Evolutionary conservation across 768 basidiomycete species (phyloP).

Genomic region (Rickenella mellea): DNA sequence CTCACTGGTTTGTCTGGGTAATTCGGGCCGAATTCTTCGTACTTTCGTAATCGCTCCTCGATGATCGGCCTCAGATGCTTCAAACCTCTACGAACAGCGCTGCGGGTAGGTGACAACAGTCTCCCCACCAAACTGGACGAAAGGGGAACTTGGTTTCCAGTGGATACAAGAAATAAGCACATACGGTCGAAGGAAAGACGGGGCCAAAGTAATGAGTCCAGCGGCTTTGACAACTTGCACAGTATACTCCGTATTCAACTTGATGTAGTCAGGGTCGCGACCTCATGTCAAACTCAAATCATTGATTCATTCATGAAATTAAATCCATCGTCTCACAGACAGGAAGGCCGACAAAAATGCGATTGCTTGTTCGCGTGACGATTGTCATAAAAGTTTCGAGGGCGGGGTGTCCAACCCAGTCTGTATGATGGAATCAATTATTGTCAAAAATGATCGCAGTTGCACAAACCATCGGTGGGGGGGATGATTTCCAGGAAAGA

Average conservation of each 20-base stretch:
- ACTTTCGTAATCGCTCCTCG: constrained; percentile 21
- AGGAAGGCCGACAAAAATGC: constrained; percentile 36
- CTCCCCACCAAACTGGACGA: constrained; percentile 11
- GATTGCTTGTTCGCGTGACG: constrained; percentile 29
- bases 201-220: constrained; percentile 26
- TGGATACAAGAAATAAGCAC: constrained; percentile 15
- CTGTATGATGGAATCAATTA: constrained; percentile 13
- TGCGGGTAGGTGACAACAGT: constrained; percentile 8
- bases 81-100: constrained; percentile 8
- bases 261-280: constrained; percentile 28
- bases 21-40: constrained; percentile 18
- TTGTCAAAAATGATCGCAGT: background rate
- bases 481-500: constrained; percentile 32
- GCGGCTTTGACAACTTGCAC: constrained; percentile 23
- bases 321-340: constrained; percentile 23
- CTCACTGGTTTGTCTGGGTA: constrained; percentile 29
- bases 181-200: constrained; percentile 34
- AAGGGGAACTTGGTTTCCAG: background rate
- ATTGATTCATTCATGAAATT: background rate
- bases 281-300: constrained; percentile 21
- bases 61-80: constrained; percentile 23
- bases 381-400: constrained; percentile 23
- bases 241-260: constrained; percentile 26
- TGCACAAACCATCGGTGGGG: constrained; percentile 7
- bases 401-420: constrained; percentile 24